phyloP scores from a whole-genome alignment of 1,284 basidiomycete species.

The Schizophyllum commune region DNA sequence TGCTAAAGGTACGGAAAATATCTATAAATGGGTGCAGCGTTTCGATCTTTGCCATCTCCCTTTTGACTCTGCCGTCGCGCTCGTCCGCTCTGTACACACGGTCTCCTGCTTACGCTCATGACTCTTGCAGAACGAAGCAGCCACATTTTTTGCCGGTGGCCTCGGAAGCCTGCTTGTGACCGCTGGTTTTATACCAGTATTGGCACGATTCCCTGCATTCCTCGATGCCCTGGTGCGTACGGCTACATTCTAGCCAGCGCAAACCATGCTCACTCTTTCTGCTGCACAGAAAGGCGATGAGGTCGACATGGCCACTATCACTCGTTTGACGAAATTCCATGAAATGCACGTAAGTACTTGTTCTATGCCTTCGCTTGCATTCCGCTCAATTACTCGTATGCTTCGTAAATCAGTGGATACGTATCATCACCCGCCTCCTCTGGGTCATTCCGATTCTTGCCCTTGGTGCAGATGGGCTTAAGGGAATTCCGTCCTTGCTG shows the following conservation, averaged over 20 bases:
- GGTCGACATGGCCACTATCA: constrained; percentile 54
- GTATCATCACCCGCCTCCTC: constrained; percentile 61
- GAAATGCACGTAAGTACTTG: constrained; percentile 59
- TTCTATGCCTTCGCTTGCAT: neutral
- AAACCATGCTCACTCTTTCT: constrained; percentile 11
- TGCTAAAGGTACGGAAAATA: constrained; percentile 11
- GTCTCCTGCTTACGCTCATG: neutral
- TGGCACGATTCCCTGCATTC: neutral
- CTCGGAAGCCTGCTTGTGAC: constrained; percentile 61
- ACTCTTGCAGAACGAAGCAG: constrained; percentile 52
- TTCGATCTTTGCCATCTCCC: neutral
- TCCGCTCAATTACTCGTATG: neutral
- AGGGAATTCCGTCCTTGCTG: constrained; percentile 44
- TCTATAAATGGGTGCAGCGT: no score
- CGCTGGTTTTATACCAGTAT: constrained; percentile 59
- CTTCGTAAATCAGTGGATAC: constrained; percentile 43
- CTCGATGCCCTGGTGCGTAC: neutral
- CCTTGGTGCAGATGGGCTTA: constrained; percentile 59
- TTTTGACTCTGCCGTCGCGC: neutral
- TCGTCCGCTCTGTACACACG: neutral
- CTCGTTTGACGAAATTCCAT: constrained; percentile 68
- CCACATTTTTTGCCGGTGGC: constrained; percentile 58
- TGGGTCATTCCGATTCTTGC: constrained; percentile 57
- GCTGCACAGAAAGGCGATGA: constrained; percentile 38
- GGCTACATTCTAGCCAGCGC: neutral